Base-by-base conservation (phyloP, 805 yeast species). In the Saccharomycopsis sp. region DNA sequence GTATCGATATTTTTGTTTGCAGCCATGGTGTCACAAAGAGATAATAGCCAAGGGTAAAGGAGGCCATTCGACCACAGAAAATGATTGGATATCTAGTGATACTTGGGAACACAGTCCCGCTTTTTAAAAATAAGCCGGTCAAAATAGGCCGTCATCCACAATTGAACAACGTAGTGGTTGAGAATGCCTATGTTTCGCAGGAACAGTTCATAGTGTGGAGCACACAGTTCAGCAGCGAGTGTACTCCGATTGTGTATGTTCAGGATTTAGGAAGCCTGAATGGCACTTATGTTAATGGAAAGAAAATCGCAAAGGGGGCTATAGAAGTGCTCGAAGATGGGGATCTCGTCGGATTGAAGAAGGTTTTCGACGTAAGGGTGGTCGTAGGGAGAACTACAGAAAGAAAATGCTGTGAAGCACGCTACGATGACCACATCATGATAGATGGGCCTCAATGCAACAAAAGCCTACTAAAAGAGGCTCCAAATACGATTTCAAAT, bases 141-240 rank as follows among this genome's bases (percentile, higher is more conserved):
- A 73, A 73, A 44, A 64, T 80, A 34, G 86, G 86, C 1, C 70
- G 86, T 44, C 67, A 68, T 23, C 58, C 56, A 1, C 59, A 63
- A 3, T 9, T n/a, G 1, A 60, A 50, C 24, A 72, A 70, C 57
- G 66, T 74, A 4, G 48, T 78, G 4, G 61, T 71, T 2, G 48
- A 78, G 1, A 56, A 77, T 60, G 70, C 73, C 0, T 69, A 74
- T 1, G 67, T 81, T 1, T 81, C 85, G 0, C 63, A 72, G 1
- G 57, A 70, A 0, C 87, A 83, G 63, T 81, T 80, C 56, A 62
- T 68, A 5, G 62, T 80, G 2, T 80, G 83, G 83, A 68, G 71
- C 0, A 69, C 77, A 2, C 70, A 76, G 48, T 83, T 83, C 65
- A 85, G 82, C 64, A 74, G 74, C 0, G 68, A 70, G 2, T 73